Evolutionary conservation across 805 yeast species (phyloP).

Genomic region (Nematodospora valgi): DNA sequence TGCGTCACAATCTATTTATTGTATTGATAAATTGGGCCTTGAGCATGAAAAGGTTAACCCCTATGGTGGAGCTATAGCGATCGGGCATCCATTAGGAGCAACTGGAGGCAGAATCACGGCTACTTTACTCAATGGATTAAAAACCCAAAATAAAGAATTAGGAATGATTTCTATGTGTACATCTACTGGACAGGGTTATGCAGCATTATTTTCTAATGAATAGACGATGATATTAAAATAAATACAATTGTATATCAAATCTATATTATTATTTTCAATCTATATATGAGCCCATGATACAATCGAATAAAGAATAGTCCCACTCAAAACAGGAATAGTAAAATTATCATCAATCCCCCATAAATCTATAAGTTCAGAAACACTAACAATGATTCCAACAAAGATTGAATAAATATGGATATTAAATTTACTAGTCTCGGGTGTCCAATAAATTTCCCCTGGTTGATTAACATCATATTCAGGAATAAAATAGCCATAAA

Average conservation of each 20-base stretch:
- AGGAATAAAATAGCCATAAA: conserved; percentile 77
- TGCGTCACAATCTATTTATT: conserved; percentile 31
- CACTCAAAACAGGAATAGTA: conserved; percentile 87
- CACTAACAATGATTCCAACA: conserved; percentile 79
- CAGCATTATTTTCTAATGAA: conserved; percentile 28
- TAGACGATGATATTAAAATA: not conserved
- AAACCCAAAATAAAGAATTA: conserved; percentile 22
- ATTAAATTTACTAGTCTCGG: conserved; percentile 54
- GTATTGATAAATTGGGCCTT: conserved; percentile 23
- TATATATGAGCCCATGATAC: conserved; percentile 21
- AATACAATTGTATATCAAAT: no score
- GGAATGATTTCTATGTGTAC: conserved; percentile 42
- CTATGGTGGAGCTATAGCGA: conserved; percentile 17
- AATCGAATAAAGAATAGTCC: conserved; percentile 54
- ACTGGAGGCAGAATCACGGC: conserved; percentile 47
- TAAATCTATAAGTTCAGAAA: conserved; percentile 80
- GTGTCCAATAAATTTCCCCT: conserved; percentile 63
- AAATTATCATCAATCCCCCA: conserved; percentile 85
- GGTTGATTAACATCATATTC: conserved; percentile 50
- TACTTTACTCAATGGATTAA: conserved; percentile 33
- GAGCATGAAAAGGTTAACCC: conserved; percentile 38
- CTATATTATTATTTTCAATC: no score
- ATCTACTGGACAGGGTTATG: conserved; percentile 40
- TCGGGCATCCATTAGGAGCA: conserved; percentile 52
- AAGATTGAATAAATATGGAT: conserved; percentile 52